Evolutionary conservation across 495 filamentous ascomycete genomes (phyloP), one percentile per base, ranked within the genome.

Genomic region (Aeminium ludgeri): DNA sequence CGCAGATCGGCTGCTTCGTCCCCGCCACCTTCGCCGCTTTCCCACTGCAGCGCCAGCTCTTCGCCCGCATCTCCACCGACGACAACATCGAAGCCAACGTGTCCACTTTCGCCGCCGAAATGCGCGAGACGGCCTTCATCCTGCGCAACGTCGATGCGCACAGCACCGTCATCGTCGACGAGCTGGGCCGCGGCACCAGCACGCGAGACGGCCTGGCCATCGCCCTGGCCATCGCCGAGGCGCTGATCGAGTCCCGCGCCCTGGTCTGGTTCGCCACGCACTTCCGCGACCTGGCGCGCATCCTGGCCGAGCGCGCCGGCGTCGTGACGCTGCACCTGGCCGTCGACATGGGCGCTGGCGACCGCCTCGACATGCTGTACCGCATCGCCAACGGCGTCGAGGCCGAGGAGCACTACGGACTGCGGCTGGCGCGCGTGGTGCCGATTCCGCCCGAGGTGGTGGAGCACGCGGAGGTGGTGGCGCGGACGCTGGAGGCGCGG

Each of bases 61-160:
- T 96, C 57, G 82, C 87, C 0, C 70, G 89, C 32, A 64, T 94
- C 34, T 84, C 84, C 1, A 77, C 78, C 34, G 78, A 91, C 36
- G 91, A 97, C 55, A 82, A 73, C 47, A 81, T 91, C 16, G 84
- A 92, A 62, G 77, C 78, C 12, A 96, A 93, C 53, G 73, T 89
- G 20, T 94, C 87, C 0, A 93, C 84, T 1, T 96, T 95, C 53
- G 83, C 82, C 0, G 72, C 85, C 11, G 91, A 96, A 60, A 94
- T 97, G 89, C 69, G 82, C 35, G 91, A 95, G 55, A 93, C 83
- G 57, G 86, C 86, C 12, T 86, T 91, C 56, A 93, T 95, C 45
- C 62, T 95, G 17, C 72, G 73, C 44, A 82, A 87, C 45, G 67
- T 89, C 41, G 76, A 85, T 46, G 64, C 66, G 5, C 64, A 30